These are phyloP conservation scores for Olyra latifolia DNA, from an alignment of 176 grass and related monocot species.

Conservation along the genomic window DNA sequence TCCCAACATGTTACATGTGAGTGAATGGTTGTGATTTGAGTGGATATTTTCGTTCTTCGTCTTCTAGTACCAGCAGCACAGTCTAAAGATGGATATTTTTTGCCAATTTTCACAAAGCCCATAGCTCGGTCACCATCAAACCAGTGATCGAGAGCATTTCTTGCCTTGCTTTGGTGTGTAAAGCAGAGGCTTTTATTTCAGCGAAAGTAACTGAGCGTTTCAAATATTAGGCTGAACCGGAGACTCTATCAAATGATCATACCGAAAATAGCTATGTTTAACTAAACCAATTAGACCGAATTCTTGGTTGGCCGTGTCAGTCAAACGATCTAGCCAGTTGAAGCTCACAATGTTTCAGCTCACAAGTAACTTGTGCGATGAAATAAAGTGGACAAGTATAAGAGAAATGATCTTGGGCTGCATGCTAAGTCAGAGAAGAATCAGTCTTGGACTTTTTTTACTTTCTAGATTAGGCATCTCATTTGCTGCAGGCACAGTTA, in stretches of 20 bases:
- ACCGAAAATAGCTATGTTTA: not conserved
- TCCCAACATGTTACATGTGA: not conserved
- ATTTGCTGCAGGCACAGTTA: not conserved
- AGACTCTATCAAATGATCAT: conserved; percentile 3
- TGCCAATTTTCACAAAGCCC: not conserved
- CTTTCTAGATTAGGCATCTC: conserved; percentile 15
- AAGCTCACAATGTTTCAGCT: not conserved
- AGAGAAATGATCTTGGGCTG: not conserved
- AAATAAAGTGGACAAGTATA: not conserved
- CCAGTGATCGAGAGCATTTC: not conserved
- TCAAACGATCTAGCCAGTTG: conserved; percentile 1
- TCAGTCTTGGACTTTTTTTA: conserved; percentile 4
- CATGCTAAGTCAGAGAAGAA: not conserved
- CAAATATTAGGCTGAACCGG: conserved; percentile 7
- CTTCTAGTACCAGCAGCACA: conserved; percentile 1
- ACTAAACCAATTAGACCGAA: too few relatives aligned
- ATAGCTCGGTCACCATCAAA: not conserved
- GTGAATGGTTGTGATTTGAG: not conserved
- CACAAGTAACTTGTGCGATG: not conserved
- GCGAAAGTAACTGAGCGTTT: conserved; percentile 4
- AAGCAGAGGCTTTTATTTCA: not conserved
- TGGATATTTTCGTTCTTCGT: not conserved
- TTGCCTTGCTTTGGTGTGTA: not conserved
- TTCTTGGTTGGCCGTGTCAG: conserved; percentile 29
- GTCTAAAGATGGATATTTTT: not conserved